Conservation (phyloP, 2,329 filamentous ascomycete genomes). For the Fusarium cyanostomum region DNA sequence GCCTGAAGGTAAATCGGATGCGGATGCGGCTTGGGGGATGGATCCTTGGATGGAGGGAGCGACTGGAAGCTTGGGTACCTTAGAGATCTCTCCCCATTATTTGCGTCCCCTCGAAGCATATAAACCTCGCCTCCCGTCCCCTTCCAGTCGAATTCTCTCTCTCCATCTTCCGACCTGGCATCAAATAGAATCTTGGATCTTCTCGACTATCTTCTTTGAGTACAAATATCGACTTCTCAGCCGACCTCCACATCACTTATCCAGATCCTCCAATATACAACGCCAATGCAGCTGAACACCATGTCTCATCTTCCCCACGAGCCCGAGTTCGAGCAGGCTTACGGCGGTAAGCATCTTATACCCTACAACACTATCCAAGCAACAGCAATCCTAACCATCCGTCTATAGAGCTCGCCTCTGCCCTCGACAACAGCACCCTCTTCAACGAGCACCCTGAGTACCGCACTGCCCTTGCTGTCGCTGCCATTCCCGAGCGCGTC, state of each 20-base stretch:
- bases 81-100: conserved; percentile 16
- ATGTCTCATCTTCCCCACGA: conserved; percentile 89
- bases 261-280: conserved; percentile 19
- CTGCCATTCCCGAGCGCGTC: conserved; percentile 90
- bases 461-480: conserved; percentile 87
- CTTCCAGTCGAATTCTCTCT: not conserved
- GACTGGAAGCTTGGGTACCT: not conserved
- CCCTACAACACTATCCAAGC: not conserved
- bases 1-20: conserved; percentile 10
- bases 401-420: conserved; percentile 84
- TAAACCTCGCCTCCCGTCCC: conserved; percentile 34
- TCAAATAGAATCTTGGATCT: conserved; percentile 13
- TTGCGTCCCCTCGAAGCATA: conserved; percentile 19
- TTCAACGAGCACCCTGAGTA: conserved; percentile 96
- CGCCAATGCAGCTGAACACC: conserved; percentile 44
- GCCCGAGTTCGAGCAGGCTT: conserved; percentile 99
- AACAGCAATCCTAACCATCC: conserved; percentile 9
- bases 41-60: conserved; percentile 23
- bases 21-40: conserved; percentile 13
- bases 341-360: conserved; percentile 74
- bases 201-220: conserved; percentile 3
- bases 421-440: conserved; percentile 91
- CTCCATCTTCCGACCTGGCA: conserved; percentile 8
- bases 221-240: conserved; percentile 6
- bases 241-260: conserved; percentile 9